phyloP scores from a whole-genome alignment of 108 stramenopile species.

The Nitzschia inconspicua region DNA sequence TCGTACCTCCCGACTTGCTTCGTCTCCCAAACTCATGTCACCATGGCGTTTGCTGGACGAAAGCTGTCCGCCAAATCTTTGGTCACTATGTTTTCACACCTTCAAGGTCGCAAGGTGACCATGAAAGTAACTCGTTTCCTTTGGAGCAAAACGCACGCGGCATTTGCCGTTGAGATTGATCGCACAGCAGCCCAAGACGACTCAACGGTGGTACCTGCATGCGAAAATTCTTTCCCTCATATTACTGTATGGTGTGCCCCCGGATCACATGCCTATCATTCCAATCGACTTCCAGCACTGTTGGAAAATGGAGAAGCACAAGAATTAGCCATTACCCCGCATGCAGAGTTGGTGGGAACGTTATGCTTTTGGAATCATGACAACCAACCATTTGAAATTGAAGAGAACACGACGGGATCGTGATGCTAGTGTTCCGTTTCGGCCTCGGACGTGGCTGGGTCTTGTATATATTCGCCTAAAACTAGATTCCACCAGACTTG shows the following conservation, averaged over 20 bases:
- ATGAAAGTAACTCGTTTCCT: conserved; percentile 31
- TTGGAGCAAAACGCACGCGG: conserved; percentile 46
- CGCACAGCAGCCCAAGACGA: conserved; percentile 3
- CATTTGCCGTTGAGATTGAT: conserved; percentile 38
- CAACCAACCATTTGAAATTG: conserved; percentile 14
- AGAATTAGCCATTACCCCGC: conserved; percentile 19
- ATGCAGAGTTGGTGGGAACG: conserved; percentile 23
- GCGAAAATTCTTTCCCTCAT: conserved; percentile 64
- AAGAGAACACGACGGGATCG: too few relatives aligned
- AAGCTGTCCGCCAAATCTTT: conserved; percentile 27
- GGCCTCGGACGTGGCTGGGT: too few relatives aligned
- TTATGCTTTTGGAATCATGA: conserved; percentile 43
- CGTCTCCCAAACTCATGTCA: conserved; percentile 50
- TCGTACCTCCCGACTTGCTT: conserved; percentile 8
- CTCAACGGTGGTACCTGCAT: conserved; percentile 24
- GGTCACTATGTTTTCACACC: neutral
- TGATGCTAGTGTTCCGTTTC: too few relatives aligned
- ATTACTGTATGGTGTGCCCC: conserved; percentile 70
- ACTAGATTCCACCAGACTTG: too few relatives aligned
- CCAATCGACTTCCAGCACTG: conserved; percentile 60
- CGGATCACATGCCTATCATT: conserved; percentile 30
- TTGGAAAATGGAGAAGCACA: conserved; percentile 35
- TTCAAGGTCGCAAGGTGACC: conserved; percentile 24
- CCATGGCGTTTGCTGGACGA: conserved; percentile 47
- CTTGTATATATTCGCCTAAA: too few relatives aligned